These are phyloP conservation scores for Globisporangium spinosum DNA, from an alignment of 352 stramenopile species.

Conservation along the genomic window DNA sequence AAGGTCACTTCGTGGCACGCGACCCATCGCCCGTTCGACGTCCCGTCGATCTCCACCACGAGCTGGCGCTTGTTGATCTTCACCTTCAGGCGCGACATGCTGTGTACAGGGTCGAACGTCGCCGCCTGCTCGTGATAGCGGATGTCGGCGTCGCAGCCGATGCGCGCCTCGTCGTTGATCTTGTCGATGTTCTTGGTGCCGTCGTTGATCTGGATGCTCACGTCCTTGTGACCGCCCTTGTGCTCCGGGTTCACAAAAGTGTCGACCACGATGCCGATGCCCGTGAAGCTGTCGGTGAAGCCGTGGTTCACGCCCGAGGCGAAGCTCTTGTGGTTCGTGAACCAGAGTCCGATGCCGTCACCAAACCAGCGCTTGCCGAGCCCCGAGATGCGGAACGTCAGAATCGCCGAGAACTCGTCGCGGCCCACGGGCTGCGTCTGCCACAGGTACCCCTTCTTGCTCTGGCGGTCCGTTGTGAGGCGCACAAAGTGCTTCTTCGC, in stretches of 20 bases:
- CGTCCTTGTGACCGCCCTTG: conserved; percentile 79
- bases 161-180: conserved; percentile 60
- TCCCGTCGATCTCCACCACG: conserved; percentile 67
- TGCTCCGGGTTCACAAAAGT: conserved; percentile 86
- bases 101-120: conserved; percentile 77
- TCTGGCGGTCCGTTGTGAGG: conserved; percentile 86
- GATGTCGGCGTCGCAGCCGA: conserved; percentile 72
- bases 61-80: conserved; percentile 60
- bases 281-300: conserved; percentile 73
- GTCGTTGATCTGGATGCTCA: conserved; percentile 82
- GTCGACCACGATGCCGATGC: conserved; percentile 77
- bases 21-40: conserved; percentile 51
- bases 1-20: conserved; percentile 61
- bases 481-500: conserved; percentile 86
- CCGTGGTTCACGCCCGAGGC: conserved; percentile 65
- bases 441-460: conserved; percentile 82
- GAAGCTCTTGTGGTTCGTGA: conserved; percentile 62
- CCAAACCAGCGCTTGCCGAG: conserved; percentile 82
- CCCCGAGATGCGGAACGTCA: conserved; percentile 83
- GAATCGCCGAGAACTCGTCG: conserved; percentile 55
- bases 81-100: conserved; percentile 74
- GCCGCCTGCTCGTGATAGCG: conserved; percentile 79
- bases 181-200: conserved; percentile 62
- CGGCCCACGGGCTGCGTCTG: conserved; percentile 46
- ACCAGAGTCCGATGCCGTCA: conserved; percentile 81